Conservation (phyloP, 495 filamentous ascomycete genomes). For the Aspergillus cristatus region DNA sequence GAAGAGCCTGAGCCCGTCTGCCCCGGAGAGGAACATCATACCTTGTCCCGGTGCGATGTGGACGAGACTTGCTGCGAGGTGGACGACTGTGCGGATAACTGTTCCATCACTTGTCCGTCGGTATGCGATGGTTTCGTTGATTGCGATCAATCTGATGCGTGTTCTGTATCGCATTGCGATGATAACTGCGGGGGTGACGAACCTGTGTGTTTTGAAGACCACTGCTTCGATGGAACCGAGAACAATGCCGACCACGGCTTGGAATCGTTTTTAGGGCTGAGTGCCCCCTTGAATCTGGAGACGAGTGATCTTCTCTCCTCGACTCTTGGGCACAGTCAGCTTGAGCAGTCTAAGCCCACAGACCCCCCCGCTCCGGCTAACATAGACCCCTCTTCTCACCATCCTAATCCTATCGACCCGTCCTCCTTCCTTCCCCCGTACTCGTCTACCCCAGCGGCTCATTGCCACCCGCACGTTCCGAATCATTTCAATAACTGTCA, state of each 20-base stretch:
- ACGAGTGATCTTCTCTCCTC: constrained; percentile 20
- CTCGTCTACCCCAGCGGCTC: constrained; percentile 19
- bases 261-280: constrained; percentile 28
- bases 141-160: constrained; percentile 32
- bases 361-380: constrained; percentile 12
- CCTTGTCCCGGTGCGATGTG: constrained; percentile 18
- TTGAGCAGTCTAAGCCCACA: constrained; percentile 13
- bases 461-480: constrained; percentile 21
- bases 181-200: constrained; percentile 23
- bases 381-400: constrained; percentile 8
- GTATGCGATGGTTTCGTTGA: constrained; percentile 38
- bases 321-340: constrained; percentile 9
- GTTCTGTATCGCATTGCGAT: constrained; percentile 31
- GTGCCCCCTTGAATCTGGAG: constrained; percentile 22
- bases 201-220: constrained; percentile 32
- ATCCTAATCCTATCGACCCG: constrained; percentile 15
- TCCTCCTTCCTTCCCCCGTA: constrained; percentile 20
- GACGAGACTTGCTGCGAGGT: constrained; percentile 36
- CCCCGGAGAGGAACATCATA: constrained; percentile 20
- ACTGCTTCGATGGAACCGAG: constrained; percentile 22
- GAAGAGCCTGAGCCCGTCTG: constrained; percentile 27
- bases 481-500: constrained; percentile 9
- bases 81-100: constrained; percentile 37
- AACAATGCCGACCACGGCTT: constrained; percentile 19
- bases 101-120: constrained; percentile 31